phyloP scores from a whole-genome alignment of 2,329 filamentous ascomycete species.

The Chaetomium globosum region DNA sequence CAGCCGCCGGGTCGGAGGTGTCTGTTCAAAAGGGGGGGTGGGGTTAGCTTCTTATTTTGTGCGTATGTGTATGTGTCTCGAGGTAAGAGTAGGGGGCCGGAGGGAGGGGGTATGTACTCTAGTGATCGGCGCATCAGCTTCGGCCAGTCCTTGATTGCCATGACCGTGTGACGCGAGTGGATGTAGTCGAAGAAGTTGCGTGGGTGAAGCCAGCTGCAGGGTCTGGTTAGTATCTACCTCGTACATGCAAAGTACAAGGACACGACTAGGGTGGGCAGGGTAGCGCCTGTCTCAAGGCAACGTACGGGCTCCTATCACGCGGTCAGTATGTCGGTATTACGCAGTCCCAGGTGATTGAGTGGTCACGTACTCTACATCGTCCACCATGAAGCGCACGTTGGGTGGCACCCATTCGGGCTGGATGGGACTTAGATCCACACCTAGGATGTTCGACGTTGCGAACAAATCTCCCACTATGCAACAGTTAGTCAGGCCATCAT shows the following conservation, averaged over 20 bases:
- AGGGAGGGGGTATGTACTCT: conserved; percentile 45
- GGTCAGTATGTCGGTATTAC: conserved; percentile 27
- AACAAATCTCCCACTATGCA: conserved; percentile 48
- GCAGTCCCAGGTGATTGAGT: conserved; percentile 43
- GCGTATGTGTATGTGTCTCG: too few species aligned
- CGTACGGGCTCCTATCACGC: conserved; percentile 34
- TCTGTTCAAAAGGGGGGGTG: conserved; percentile 34
- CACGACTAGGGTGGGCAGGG: too few species aligned
- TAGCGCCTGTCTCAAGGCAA: neutral
- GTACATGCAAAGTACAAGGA: neutral
- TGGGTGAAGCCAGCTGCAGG: conserved; percentile 49
- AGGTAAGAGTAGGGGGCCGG: too few species aligned
- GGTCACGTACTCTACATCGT: conserved; percentile 55
- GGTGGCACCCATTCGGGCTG: conserved; percentile 57
- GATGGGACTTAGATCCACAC: conserved; percentile 51
- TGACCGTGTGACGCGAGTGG: conserved; percentile 46
- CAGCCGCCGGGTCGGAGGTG: conserved; percentile 54
- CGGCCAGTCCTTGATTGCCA: conserved; percentile 60
- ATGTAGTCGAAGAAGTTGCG: conserved; percentile 61
- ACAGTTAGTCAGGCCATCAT: conserved; percentile 13
- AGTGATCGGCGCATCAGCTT: conserved; percentile 51
- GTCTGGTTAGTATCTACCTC: neutral
- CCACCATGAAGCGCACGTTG: conserved; percentile 64
- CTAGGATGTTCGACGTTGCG: conserved; percentile 46
- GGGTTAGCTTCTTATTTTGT: too few species aligned